phyloP scores from a whole-genome alignment of 192 early-diverging fungal species.

The Podila horticola region DNA sequence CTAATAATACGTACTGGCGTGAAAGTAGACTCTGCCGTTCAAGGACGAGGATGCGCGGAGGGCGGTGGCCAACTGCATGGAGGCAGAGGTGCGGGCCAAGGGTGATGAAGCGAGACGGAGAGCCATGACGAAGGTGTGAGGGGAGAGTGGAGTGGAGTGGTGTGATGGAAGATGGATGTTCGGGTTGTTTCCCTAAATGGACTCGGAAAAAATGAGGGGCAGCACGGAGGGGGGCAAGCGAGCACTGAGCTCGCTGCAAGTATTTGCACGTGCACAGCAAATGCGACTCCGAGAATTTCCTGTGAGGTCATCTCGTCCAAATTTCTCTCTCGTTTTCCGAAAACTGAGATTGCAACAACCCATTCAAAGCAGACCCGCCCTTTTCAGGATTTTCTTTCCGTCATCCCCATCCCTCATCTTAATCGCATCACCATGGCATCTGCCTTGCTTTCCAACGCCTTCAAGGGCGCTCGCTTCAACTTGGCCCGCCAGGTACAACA shows the following conservation, averaged over 20 bases:
- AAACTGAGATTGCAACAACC: background rate
- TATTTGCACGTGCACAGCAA: conserved; percentile 6
- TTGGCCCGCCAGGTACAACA: conserved; percentile 51
- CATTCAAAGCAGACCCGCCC: conserved; percentile 1
- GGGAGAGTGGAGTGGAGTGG: conserved; percentile 16
- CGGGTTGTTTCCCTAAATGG: background rate
- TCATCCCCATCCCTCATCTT: conserved; percentile 5
- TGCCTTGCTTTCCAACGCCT: conserved; percentile 48
- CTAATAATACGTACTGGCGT: conserved; percentile 32
- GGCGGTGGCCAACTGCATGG: conserved; percentile 35
- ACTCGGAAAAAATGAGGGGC: background rate
- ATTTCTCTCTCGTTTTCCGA: background rate
- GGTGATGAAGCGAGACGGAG: conserved; percentile 42
- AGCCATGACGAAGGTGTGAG: conserved; percentile 25
- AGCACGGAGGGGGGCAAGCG: background rate
- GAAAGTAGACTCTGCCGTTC: conserved; percentile 47
- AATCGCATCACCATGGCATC: conserved; percentile 40
- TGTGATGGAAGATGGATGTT: background rate
- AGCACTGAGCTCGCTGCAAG: background rate
- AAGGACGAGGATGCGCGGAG: conserved; percentile 29
- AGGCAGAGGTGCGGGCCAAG: conserved; percentile 29
- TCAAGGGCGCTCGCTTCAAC: conserved; percentile 47
- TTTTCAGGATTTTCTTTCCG: background rate
- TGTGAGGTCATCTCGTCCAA: background rate
- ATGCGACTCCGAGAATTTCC: conserved; percentile 1